A percentile compares a stretch with the other conserved stretches of the same genome.
Evolutionary conservation across 2,329 filamentous ascomycete species (phyloP).

Genomic region (Cordyceps fumosorosea): DNA sequence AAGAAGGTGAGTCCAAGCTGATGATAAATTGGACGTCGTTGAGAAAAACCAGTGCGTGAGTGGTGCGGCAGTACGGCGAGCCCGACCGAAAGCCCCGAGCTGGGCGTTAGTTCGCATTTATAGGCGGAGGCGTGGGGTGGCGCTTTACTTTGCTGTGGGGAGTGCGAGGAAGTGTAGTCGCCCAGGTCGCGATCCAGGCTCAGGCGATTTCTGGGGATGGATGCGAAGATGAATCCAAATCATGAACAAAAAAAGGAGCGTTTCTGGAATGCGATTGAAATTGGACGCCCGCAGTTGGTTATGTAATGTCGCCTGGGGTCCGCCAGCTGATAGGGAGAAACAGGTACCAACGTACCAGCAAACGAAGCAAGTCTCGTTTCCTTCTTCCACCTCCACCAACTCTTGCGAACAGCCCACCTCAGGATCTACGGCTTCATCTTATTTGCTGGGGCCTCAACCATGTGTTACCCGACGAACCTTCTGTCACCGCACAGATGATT

Average conservation of each 20-base stretch:
- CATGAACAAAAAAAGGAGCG: not conserved
- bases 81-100: conserved; percentile 9
- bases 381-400: not conserved
- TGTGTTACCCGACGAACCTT: too few relatives aligned
- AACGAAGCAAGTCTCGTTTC: not conserved
- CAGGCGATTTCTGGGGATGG: not conserved
- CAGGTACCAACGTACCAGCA: not conserved
- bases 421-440: not conserved
- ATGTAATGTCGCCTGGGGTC: conserved; percentile 1
- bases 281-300: not conserved
- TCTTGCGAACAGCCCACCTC: not conserved
- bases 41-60: not conserved
- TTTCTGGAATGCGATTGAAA: not conserved
- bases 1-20: not conserved
- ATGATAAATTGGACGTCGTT: not conserved
- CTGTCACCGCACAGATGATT: not conserved
- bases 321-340: not conserved
- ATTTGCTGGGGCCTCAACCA: too few relatives aligned
- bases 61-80: conserved; percentile 7
- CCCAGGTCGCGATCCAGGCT: not conserved
- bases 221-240: not conserved
- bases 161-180: not conserved
- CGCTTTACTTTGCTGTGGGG: not conserved
- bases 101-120: not conserved
- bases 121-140: not conserved